Conservation (phyloP, 345 rosid species). For the Alliaria petiolata region DNA sequence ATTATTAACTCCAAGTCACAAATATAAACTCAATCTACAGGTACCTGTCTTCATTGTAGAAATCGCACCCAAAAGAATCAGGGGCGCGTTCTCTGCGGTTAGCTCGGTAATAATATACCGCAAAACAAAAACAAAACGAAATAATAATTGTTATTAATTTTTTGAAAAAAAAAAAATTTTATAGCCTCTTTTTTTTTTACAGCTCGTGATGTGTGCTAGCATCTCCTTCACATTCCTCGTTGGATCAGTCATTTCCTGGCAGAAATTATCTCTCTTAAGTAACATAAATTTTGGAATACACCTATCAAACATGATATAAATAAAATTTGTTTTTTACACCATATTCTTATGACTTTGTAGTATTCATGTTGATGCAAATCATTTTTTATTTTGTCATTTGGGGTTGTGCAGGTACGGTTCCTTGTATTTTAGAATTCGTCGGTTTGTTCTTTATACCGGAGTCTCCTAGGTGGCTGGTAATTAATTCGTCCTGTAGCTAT, state of each 20-base stretch:
- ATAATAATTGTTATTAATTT: neutral
- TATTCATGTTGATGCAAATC: conserved; percentile 38
- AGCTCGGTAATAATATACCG: conserved; percentile 25
- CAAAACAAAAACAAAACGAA: neutral
- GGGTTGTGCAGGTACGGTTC: conserved; percentile 51
- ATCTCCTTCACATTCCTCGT: conserved; percentile 55
- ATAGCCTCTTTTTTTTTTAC: neutral
- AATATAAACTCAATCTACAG: conserved; percentile 25
- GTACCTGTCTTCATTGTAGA: conserved; percentile 85
- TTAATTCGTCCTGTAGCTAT: conserved; percentile 1
- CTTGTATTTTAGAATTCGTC: conserved; percentile 29
- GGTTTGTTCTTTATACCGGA: conserved; percentile 33
- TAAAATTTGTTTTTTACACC: neutral
- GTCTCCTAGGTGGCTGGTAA: conserved; percentile 66
- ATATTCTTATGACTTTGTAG: conserved; percentile 33
- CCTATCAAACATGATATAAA: neutral
- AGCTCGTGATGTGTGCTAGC: conserved; percentile 82
- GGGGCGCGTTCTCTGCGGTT: conserved; percentile 74
- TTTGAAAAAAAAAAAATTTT: too few species aligned
- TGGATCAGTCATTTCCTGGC: conserved; percentile 67
- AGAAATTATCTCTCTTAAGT: conserved; percentile 65
- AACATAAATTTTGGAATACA: conserved; percentile 5
- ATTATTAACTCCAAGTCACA: neutral
- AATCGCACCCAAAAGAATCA: conserved; percentile 64
- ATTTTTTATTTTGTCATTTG: conserved; percentile 23